Base-by-base conservation (phyloP, 78 protist species). In the Cavenderia fasciculata region DNA sequence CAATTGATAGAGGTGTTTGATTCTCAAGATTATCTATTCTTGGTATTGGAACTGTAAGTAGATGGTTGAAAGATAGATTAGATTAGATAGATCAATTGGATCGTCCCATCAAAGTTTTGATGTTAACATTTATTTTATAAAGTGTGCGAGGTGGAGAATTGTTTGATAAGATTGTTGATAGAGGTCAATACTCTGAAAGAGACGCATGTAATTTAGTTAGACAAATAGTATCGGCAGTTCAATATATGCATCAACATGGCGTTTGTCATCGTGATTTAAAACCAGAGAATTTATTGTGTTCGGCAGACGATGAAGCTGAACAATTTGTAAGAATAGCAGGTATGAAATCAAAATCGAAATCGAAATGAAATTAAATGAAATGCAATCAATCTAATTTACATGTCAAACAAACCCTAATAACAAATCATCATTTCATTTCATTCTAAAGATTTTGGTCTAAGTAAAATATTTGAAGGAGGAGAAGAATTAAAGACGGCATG, bases 91-190 rank as follows among this genome's bases (percentile, higher is more conserved):
- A n/a, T n/a, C n/a, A n/a, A n/a, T n/a, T n/a, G n/a, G n/a, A n/a
- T n/a, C n/a, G n/a, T n/a, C n/a, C n/a, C n/a, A n/a, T n/a, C n/a
- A n/a, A n/a, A n/a, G n/a, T n/a, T n/a, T n/a, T n/a, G n/a, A n/a
- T n/a, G n/a, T n/a, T n/a, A n/a, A n/a, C n/a, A n/a, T n/a, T n/a
- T n/a, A n/a, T n/a, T n/a, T 41, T 11, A 56, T 59, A 68, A 33
- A 87, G 93, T 36, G 86, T 93, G 51, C 43, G 85, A 19, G 98
- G 98, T 4, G 98, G 98, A 33, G 97, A 95, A 69, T 78, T 97
- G 54, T 97, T 94, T 36, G 96, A 96, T 66, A 65, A 74, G 36
- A 95, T 97, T 63, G 94, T 94, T 47, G 92, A 86, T 31, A 72
- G 57, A 36, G 94, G 96, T 27, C 82, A 82, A 14, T 96, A 96